Base-by-base conservation (phyloP, 2,329 filamentous ascomycete genomes). In the Apiospora malaysiana region DNA sequence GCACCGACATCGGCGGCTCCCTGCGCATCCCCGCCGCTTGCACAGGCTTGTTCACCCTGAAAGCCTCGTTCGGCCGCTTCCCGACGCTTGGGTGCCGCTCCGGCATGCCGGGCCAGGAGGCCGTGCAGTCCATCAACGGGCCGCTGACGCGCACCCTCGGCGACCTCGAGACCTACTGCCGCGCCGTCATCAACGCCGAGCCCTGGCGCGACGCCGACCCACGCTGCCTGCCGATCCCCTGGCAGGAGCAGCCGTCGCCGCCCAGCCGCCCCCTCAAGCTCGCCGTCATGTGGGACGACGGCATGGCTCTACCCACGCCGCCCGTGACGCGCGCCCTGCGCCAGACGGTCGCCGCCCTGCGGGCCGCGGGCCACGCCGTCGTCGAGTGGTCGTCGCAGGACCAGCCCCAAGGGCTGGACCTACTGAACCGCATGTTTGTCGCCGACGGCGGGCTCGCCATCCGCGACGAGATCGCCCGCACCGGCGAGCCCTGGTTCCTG, bases 211-310 rank as follows among this genome's bases (percentile, higher is more conserved):
- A 63, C 18, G 77, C 76, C 1, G 89, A 91, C 71, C 85, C 89
- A 0, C 85, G 85, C n/a, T 85, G 89, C 47, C 76, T 90, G 1
- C 89, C 89, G 0, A 85, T 91, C 32, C 86, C 88, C 0, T 92
- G 89, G 89, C 79, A 85, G 8, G 46, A 74, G 1, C 77, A 78
- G 77, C 2, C 72, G 3, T 21, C 56, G 3, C 27, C 18, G 2
- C 14, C 83, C 3, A 79, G 83, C 0, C 4, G 68, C 27, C 85
- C 79, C 69, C 78, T 92, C 32, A 87, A 83, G 59, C 82, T 93
- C 69, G 91, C 83, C 5, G 86, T 93, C 43, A 83, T 93, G 79
- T 90, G 87, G 86, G 83, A 91, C 78, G 92, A 93, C 77, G 88
- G 86, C 12, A 83, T 90, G 68, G 90, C 92, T 5, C 83, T 80